These are phyloP conservation scores for Sanguinoderma infundibulare DNA, from an alignment of 1,284 basidiomycete genomes.

Conservation along the genomic window DNA sequence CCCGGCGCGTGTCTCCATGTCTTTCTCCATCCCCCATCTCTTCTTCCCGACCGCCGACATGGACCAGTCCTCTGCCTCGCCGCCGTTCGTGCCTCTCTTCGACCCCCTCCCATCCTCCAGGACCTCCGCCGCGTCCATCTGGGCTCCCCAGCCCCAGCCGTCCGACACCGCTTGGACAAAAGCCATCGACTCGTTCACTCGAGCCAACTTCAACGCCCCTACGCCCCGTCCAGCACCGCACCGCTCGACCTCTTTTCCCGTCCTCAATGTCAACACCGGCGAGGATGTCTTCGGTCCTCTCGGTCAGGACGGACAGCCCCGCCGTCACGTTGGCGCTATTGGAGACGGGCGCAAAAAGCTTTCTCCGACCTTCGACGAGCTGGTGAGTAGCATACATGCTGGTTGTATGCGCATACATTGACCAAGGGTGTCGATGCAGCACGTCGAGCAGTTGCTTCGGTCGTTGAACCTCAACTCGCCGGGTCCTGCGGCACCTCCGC, in stretches of 20 bases:
- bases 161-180: slow-evolving; percentile 67
- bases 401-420: slow-evolving; percentile 27
- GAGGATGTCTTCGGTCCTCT: slow-evolving; percentile 70
- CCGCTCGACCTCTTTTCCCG: slow-evolving; percentile 31
- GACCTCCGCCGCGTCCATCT: slow-evolving; percentile 59
- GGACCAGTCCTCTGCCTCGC: slow-evolving; percentile 29
- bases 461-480: slow-evolving; percentile 78
- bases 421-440: slow-evolving; percentile 44
- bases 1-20: slow-evolving; percentile 12
- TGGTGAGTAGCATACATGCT: slow-evolving; percentile 44
- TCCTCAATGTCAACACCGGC: slow-evolving; percentile 41
- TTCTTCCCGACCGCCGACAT: slow-evolving; percentile 25
- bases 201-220: slow-evolving; percentile 44
- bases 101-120: slow-evolving; percentile 31
- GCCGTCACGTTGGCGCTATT: slow-evolving; percentile 68
- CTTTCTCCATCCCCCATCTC: slow-evolving; percentile 26
- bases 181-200: slow-evolving; percentile 61
- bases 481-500: slow-evolving; percentile 51
- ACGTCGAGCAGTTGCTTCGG: slow-evolving; percentile 77
- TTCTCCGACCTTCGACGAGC: slow-evolving; percentile 57
- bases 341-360: slow-evolving; percentile 74
- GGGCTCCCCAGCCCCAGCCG: slow-evolving; percentile 76
- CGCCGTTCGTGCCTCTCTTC: slow-evolving; percentile 36
- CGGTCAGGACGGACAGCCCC: slow-evolving; percentile 36
- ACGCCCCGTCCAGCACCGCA: slow-evolving; percentile 26